phyloP scores from a whole-genome alignment of 257 asterid genomes.

The Echites panduratus region DNA sequence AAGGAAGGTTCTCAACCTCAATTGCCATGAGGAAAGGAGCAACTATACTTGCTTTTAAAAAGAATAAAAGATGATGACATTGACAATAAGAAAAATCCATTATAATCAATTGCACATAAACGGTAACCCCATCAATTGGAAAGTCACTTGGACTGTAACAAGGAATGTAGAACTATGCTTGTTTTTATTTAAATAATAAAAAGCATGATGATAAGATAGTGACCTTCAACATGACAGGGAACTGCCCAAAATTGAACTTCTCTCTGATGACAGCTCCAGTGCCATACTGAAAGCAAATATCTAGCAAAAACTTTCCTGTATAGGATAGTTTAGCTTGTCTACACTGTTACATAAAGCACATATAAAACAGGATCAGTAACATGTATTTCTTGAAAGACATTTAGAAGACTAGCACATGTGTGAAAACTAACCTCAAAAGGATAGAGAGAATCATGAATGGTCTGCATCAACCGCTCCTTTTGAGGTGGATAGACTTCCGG shows the following conservation, averaged over 20 bases:
- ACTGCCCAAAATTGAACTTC: conserved; percentile 53
- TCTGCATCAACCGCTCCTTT: conserved; percentile 44
- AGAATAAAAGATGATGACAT: too few relatives aligned
- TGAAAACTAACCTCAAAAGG: conserved; percentile 74
- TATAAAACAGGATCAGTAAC: conserved; percentile 9
- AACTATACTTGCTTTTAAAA: background rate
- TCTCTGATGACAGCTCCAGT: conserved; percentile 59
- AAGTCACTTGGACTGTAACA: too few relatives aligned
- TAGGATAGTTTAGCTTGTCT: conserved; percentile 88
- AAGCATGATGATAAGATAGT: background rate
- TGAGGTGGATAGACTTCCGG: conserved; percentile 67
- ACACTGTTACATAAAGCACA: conserved; percentile 55
- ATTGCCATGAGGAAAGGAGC: background rate
- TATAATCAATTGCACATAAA: too few relatives aligned
- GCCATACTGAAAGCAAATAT: conserved; percentile 53
- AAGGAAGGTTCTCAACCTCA: background rate
- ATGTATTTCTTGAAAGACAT: conserved; percentile 10
- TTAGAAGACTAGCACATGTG: conserved; percentile 1
- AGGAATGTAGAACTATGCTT: too few relatives aligned
- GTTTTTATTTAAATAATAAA: too few relatives aligned
- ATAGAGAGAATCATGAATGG: conserved; percentile 44
- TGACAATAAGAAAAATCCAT: too few relatives aligned
- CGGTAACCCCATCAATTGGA: too few relatives aligned
- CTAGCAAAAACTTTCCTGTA: conserved; percentile 60
- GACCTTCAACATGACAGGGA: conserved; percentile 94